Base-by-base conservation (phyloP, 805 yeast genomes). In the Cyberlindnera mrakii region DNA sequence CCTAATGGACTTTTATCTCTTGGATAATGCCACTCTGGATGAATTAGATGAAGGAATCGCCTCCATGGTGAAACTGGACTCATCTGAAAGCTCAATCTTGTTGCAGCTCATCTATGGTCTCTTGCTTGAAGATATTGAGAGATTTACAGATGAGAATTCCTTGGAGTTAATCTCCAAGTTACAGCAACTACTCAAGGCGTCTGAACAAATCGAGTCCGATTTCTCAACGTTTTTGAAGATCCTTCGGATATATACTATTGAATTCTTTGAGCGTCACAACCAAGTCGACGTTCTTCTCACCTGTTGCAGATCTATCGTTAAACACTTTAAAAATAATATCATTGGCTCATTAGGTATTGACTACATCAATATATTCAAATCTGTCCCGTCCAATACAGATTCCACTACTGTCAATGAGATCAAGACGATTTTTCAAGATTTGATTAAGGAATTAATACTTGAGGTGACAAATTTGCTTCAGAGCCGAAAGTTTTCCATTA, bases 31-130 rank as follows among this genome's bases (percentile, higher is more conserved):
- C 0, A 58, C 74, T 1, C 43, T 67, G 17, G 40, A 51, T 0
- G 35, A 45, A 1, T 44, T 67, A 20, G 65, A 63, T 33, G 54
- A 58, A 1, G 60, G 59, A 6, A 47, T 78, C 18, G 62, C 53
- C 29, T 49, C 54, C 11, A 48, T 54, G 15, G 50, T 72, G 25
- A 63, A 60, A 2, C 45, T 69, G 13, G 40, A 58, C 1, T 34
- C 51, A 3, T 48, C 45, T 13, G 53, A 53, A 3, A 64, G 62
- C 19, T 51, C 53, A 23, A 39, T 51, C 3, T 39, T 76, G 15
- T 49, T 77, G 18, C 57, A 64, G 10, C 57, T 75, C 31, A 51
- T 77, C 1, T 51, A 62, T 37, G 82, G 82, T 1, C 53, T 71
- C 1, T 31, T 56, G 16, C 16, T 47, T 5, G 25, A 45, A 3